These are phyloP conservation scores for Penicillium soppii DNA, from an alignment of 495 filamentous ascomycete genomes.

Conservation along the genomic window DNA sequence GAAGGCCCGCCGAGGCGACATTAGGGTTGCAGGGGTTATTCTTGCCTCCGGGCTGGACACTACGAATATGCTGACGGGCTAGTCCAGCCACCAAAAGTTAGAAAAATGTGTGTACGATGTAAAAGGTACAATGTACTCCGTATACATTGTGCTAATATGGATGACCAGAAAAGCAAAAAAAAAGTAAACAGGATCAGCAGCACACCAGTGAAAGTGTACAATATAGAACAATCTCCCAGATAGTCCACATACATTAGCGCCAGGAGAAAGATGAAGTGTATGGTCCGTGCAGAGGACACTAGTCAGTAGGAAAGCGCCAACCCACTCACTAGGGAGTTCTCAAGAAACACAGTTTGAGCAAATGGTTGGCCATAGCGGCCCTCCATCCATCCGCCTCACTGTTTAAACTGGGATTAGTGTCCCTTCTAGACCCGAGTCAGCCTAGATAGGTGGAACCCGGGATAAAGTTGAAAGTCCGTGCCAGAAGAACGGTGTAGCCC, in stretches of 20 bases:
- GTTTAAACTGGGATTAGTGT: neutral
- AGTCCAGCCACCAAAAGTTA: conserved; percentile 2
- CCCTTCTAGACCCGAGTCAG: conserved; percentile 1
- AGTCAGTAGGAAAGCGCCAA: conserved; percentile 1
- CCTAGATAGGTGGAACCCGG: neutral
- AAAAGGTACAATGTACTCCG: no score
- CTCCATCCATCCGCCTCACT: conserved; percentile 14
- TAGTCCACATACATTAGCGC: conserved; percentile 8
- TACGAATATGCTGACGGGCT: neutral
- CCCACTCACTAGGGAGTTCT: neutral
- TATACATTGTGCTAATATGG: neutral
- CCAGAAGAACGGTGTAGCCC: conserved; percentile 5
- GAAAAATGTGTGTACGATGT: neutral
- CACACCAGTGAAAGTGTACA: neutral
- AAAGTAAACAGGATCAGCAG: neutral
- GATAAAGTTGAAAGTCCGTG: neutral
- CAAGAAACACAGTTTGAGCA: conserved; percentile 2
- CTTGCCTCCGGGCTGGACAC: neutral
- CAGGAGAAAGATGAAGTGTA: conserved; percentile 11
- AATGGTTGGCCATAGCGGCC: conserved; percentile 12
- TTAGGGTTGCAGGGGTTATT: neutral
- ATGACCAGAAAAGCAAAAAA: neutral
- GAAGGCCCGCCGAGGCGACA: neutral
- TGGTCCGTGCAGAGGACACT: conserved; percentile 7
- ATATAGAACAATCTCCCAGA: neutral